Base-by-base conservation (phyloP, 768 basidiomycete species). In the Leccinum fibrillosum region DNA sequence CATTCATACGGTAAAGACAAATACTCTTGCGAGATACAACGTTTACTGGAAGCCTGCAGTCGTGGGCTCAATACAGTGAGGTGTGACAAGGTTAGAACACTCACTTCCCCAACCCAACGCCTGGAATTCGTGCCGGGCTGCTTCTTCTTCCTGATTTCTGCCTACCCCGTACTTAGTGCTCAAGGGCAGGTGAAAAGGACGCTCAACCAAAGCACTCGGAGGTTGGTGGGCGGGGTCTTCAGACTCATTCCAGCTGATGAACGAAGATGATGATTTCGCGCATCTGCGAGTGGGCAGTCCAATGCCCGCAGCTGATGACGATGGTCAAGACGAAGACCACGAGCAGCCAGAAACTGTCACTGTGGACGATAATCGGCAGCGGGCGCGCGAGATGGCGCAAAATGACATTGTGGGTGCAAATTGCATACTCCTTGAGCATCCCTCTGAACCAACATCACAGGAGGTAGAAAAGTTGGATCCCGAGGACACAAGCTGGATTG, bases 91-190 rank as follows among this genome's bases (percentile, higher is more conserved):
- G 8, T 19, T 55, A 52, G 21, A 35, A 17, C 19, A 9, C 66
- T 63, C 55, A 68, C 66, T 66, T 65, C 75, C 76, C 84, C 85
- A 86, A 54, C 82, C 80, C 78, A 86, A 75, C 3, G 72, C 57
- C 15, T 66, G 64, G 72, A 77, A 85, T 49, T 86, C 86, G 55
- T 80, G 74, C 39, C 80, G 78, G 30, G 83, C 85, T 21, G 86
- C 86, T 60, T 84, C 81, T 71, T 87, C 49, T 62, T 87, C 88
- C 69, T 86, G 85, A 57, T 77, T 87, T 58, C 80, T 83, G 19
- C 81, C 86, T 4, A 52, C 61, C 0, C 85, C 86, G 4, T 59
- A n/a, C 62, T 50, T 37, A 39, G 35, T 37, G 42, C 21, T 49
- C 25, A 39, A 54, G n/a, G 21, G 12, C 10, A 35, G 5, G n/a